Base-by-base conservation (phyloP, 192 early-diverging fungal species). In the Glomus cerebriforme region DNA sequence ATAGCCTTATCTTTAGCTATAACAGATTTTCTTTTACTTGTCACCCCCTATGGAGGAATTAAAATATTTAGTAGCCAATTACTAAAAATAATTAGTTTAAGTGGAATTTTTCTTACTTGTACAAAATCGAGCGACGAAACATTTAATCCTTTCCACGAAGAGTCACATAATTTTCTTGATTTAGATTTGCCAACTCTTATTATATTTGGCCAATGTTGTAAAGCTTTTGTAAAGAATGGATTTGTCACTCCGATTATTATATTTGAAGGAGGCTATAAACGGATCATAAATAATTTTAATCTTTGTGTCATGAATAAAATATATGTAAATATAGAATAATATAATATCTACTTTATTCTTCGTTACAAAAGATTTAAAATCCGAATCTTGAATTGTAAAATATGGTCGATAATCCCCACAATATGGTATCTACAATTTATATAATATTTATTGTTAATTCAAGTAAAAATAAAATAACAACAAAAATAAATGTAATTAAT, bases 341-440 rank as follows among this genome's bases (percentile, higher is more conserved):
- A 29, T 1, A 3, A 26, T 80, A 27, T 54, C 43, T 85, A 88
- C 89, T 81, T 85, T 70, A 60, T 82, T 85, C 47, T 84, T 90
- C 73, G 82, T 90, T 45, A 84, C 87, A 81, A 94, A 89, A 35
- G 86, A 84, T 68, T 93, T 92, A 72, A 98, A 95, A 81, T 99
- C 98, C 4, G 93, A 85, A 81, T 97, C 97, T 82, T 97, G 96
- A 75, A 99, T 95, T 4, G 98, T 99, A 81, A 99, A 97, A 74
- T 97, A 99, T 13, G 97, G 97, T 24, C 98, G 91, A 80, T 92
- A 96, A 84, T 99, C 96, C 45, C 98, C 98, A 73, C 96, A 97
- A 82, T 95, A 99, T 26, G 93, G 91, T 71, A 97, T 95, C 88
- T 93, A 86, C 7, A 8, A 10, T 3, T 31, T 43, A 66, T 27